Percentiles rank a stretch among this genome's conserved stretches.
phyloP scores from a whole-genome alignment of 176 grass and related monocot genomes.

The Elymus sibiricus region DNA sequence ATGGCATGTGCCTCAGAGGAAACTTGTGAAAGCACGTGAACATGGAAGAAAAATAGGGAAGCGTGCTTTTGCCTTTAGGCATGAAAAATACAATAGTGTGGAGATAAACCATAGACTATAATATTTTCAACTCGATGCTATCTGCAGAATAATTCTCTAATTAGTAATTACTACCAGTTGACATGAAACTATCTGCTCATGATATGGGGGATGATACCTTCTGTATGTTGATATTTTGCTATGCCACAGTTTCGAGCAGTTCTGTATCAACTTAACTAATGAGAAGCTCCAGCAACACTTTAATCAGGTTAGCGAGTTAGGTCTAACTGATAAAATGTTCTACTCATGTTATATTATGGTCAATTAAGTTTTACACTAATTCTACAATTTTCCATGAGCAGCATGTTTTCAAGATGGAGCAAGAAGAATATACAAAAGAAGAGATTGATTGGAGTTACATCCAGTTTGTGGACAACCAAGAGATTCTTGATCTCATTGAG shows the following conservation, averaged over 20 bases:
- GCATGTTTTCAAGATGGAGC: constrained; percentile 99
- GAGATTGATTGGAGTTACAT: constrained; percentile 99
- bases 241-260: constrained; percentile 87
- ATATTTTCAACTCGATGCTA: neutral
- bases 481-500: constrained; percentile 97
- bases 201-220: neutral
- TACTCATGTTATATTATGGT: neutral
- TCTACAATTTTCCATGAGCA: constrained; percentile 41
- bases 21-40: constrained; percentile 2
- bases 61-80: neutral
- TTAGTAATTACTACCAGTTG: neutral
- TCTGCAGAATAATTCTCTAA: constrained; percentile 10
- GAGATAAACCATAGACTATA: neutral
- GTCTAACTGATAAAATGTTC: constrained; percentile 11
- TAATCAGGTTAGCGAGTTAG: constrained; percentile 73
- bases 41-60: neutral
- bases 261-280: constrained; percentile 99
- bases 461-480: constrained; percentile 95
- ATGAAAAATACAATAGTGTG: constrained; percentile 12
- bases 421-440: constrained; percentile 99
- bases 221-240: constrained; percentile 31
- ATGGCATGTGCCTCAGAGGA: neutral
- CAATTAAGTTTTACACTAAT: constrained; percentile 8
- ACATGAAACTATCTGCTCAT: constrained; percentile 23
- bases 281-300: constrained; percentile 99